A percentile compares a stretch with the other conserved stretches of the same genome.
phyloP scores from a whole-genome alignment of 1,139 yeast species.

The Nadsonia starkeyi-henricii region DNA sequence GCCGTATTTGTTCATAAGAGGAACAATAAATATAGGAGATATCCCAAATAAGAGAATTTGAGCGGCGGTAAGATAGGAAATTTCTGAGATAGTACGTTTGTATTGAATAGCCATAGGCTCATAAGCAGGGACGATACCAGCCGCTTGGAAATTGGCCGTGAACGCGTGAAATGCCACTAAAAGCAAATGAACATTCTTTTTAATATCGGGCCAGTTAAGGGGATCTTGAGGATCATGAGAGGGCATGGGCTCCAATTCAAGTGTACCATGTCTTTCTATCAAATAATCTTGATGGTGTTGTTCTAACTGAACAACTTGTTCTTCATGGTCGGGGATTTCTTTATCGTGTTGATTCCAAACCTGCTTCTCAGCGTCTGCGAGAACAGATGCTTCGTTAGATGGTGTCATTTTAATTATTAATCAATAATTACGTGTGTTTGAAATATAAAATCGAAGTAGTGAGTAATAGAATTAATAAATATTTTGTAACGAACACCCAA shows the following conservation, averaged over 20 bases:
- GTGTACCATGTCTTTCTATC: slow-evolving; percentile 11
- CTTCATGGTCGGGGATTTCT: neutral
- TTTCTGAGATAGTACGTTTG: slow-evolving; percentile 8
- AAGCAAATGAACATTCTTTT: slow-evolving; percentile 9
- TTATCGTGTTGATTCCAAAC: neutral
- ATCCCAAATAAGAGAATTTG: slow-evolving; percentile 11
- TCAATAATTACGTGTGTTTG: too few species aligned
- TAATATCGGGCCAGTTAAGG: slow-evolving; percentile 10
- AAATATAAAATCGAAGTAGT: too few species aligned
- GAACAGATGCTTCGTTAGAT: neutral
- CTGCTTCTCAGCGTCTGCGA: neutral
- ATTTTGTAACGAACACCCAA: too few species aligned
- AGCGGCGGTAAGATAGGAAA: slow-evolving; percentile 11
- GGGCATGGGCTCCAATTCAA: slow-evolving; percentile 13
- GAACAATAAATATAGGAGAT: slow-evolving; percentile 11
- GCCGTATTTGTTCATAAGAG: slow-evolving; percentile 11
- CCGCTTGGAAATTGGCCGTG: slow-evolving; percentile 12
- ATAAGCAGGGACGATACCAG: slow-evolving; percentile 13
- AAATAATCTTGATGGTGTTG: slow-evolving; percentile 6
- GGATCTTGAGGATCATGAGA: slow-evolving; percentile 10
- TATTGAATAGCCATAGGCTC: slow-evolving; percentile 10
- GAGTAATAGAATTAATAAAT: too few species aligned
- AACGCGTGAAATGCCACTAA: slow-evolving; percentile 10
- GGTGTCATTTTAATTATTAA: too few species aligned
- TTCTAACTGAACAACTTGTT: neutral